phyloP scores from a whole-genome alignment of 192 early-diverging fungal species.

The Backusella morwellensis region DNA sequence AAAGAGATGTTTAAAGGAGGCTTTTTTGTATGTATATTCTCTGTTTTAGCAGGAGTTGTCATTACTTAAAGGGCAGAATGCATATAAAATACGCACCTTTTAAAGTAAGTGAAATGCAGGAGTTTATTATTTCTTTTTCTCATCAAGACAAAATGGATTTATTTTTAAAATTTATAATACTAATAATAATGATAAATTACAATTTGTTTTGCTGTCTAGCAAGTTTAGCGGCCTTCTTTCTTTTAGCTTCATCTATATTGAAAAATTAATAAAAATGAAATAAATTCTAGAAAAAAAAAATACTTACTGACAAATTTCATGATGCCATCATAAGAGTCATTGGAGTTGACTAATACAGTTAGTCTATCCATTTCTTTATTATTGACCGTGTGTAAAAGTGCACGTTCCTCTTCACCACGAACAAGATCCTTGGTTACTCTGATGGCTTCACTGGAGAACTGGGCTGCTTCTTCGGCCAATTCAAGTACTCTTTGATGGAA shows the following conservation, averaged over 20 bases:
- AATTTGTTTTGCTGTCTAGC: conserved; percentile 6
- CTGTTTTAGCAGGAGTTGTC: not conserved
- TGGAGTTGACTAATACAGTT: conserved; percentile 27
- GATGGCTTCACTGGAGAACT: conserved; percentile 56
- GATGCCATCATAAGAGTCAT: conserved; percentile 19
- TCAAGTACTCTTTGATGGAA: conserved; percentile 50
- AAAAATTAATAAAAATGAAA: not conserved
- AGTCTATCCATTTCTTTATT: conserved; percentile 55
- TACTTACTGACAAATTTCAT: conserved; percentile 23
- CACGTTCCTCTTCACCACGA: conserved; percentile 35
- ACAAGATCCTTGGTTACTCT: conserved; percentile 55
- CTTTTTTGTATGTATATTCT: not conserved
- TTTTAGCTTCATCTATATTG: not conserved
- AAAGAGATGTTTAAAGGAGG: not conserved
- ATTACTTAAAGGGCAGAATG: not conserved
- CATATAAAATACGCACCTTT: not conserved
- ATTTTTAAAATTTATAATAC: not conserved
- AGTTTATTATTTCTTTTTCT: not conserved
- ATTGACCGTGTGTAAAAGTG: conserved; percentile 51
- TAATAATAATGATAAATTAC: conserved; percentile 1
- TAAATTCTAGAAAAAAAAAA: not conserved
- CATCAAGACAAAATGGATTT: not conserved
- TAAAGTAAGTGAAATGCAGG: not conserved
- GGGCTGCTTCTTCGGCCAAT: conserved; percentile 47
- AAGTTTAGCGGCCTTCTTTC: conserved; percentile 2